Base-by-base conservation (phyloP, 2,329 filamentous ascomycete genomes). In the Phialemoniopsis sp. region DNA sequence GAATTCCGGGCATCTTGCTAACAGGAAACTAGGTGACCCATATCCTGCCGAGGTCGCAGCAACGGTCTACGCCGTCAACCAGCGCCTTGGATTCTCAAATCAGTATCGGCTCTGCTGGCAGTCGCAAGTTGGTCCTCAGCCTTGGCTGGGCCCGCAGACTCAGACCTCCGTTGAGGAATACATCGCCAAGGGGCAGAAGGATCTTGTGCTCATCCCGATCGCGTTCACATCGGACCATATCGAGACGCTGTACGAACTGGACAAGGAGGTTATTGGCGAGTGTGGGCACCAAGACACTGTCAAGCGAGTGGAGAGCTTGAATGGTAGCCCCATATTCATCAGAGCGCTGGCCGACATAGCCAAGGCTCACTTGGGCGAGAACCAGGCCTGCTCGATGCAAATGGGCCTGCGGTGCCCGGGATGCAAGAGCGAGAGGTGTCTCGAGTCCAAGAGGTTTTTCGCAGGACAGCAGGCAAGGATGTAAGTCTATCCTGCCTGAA, bases 171-270 rank as follows among this genome's bases (percentile, higher is more conserved):
- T 98, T 10, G 82, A 90, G 57, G 77, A 89, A 44, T 94, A 96
- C 58, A 82, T 97, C 49, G 80, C 86, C 57, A 89, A 93, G 63
- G 93, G 91, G 1, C 87, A 96, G 56, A 95, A 84, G 40, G 89
- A 98, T 57, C 73, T 98, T 39, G 73, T 96, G 2, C 73, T 98
- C 7, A 89, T 98, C 40, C 93, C 93, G 0, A 94, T 98, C 48
- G 93, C 93, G 6, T 98, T 98, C 60, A 98, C 93, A 0, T 95
- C 88, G n/a, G 93, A 98, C 55, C 93, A 98, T 59, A 98, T 98
- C 50, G 93, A 98, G 67, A 98, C 93, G 1, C 72, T 98, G 1
- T 97, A 85, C 59, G 93, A 98, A 63, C 70, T 98, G 38, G 93
- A 98, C 60, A 75, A 88, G 53, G 93, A 98, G 64, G 89, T 98